Base-by-base conservation (phyloP, 306 rosid species). In the Glycine tomentella region DNA sequence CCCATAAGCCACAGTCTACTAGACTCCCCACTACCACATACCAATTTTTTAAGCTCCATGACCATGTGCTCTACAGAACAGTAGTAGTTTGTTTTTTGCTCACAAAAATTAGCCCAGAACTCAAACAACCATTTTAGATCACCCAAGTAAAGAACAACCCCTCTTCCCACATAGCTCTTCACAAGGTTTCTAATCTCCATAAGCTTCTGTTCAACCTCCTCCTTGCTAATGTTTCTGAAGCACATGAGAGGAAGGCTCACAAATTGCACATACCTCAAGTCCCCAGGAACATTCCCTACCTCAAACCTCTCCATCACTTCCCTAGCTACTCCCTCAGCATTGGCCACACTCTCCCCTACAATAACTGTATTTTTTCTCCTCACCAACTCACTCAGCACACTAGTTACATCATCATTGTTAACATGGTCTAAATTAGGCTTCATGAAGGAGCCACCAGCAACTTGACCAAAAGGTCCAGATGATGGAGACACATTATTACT, bases 51-150 rank as follows among this genome's bases (percentile, higher is more conserved):
- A 31, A 94, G 79, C 84, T 92, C 97, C 94, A 89, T 88, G 5
- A 90, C 87, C 77, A 92, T 67, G 71, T 92, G 90, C 77, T 94
- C 92, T 34, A 92, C 73, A 63, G 87, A 83, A 81, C 87, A 85
- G 65, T 86, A 89, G 66, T 76, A 84, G 67, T 80, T 86, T 67
- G 78, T 81, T 68, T 83, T 91, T 48, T 80, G 76, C 40, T 87
- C 86, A 50, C 85, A 81, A 85, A 74, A 85, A 80, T 49, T 87
- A 61, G 93, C 84, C 98, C 97, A 94, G 7, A 90, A 87, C 76
- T 94, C 97, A 52, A 91, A 80, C 65, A 90, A 82, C 95, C 98
- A 94, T 63, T 86, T 83, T 38, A 94, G 86, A 68, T 94, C 98
- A 58, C 98, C 95, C 83, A 94, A 87, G 46, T 90, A 92, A 75